Conservation (phyloP, 169 alveolate species). For the Plasmodium inui region DNA sequence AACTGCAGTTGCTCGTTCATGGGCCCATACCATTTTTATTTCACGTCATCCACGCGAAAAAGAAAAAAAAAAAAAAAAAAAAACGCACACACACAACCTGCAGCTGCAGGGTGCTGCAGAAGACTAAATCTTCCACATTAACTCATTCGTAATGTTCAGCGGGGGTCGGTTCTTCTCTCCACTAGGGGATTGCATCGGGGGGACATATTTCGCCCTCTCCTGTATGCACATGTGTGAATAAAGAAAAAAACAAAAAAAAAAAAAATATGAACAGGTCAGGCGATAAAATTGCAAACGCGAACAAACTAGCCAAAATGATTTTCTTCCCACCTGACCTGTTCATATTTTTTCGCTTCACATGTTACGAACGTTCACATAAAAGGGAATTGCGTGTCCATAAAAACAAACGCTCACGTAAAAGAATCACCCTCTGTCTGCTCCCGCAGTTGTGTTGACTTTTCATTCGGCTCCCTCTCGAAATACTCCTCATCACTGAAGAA, state of each 20-base stretch:
- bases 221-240: not conserved
- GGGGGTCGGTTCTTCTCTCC: not conserved
- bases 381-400: not conserved
- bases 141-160: not conserved
- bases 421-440: not conserved
- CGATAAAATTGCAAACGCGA: slow-evolving; percentile 1
- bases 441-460: not conserved
- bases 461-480: not conserved
- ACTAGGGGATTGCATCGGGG: too few species aligned
- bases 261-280: not conserved
- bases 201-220: not conserved
- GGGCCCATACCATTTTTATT: not conserved
- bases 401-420: not conserved
- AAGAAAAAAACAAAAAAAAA: not conserved
- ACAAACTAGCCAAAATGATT: slow-evolving; percentile 7
- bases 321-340: slow-evolving; percentile 2
- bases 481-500: slow-evolving; percentile 30
- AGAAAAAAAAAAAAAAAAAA: not conserved
- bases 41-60: not conserved
- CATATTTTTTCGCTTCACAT: not conserved
- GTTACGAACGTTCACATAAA: slow-evolving; percentile 9
- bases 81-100: not conserved
- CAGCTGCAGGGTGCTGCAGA: not conserved
- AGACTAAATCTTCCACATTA: not conserved
- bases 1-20: not conserved